Evolutionary conservation across 768 basidiomycete species (phyloP).

Genomic region (Lactifluus volemus): DNA sequence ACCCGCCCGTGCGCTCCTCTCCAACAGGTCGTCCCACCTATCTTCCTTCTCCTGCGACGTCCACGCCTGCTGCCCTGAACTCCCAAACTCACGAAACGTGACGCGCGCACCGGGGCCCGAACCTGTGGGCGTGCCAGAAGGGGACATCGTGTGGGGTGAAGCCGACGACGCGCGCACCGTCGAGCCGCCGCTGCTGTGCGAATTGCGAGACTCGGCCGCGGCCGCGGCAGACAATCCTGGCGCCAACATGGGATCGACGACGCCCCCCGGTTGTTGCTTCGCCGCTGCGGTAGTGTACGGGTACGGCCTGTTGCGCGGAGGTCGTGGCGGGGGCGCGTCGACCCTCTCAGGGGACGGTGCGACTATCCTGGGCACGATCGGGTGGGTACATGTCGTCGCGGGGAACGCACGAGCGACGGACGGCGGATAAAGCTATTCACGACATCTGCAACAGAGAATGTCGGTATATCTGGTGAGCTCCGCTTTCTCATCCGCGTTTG

Average conservation of each 20-base stretch:
- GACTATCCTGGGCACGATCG: neutral
- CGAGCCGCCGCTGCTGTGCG: constrained; percentile 14
- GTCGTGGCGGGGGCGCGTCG: constrained; percentile 21
- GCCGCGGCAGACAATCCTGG: constrained; percentile 20
- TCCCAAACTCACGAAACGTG: constrained; percentile 43
- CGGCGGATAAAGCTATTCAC: constrained; percentile 37
- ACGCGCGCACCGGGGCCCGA: constrained; percentile 25
- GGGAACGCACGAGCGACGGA: constrained; percentile 12
- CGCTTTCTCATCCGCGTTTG: constrained; percentile 4
- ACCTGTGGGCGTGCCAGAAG: neutral
- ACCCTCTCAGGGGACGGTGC: constrained; percentile 17
- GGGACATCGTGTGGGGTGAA: neutral
- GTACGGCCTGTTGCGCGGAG: constrained; percentile 19
- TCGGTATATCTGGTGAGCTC: constrained; percentile 39
- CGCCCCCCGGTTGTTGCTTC: constrained; percentile 12
- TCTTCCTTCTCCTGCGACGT: constrained; percentile 65
- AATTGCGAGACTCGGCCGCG: constrained; percentile 5
- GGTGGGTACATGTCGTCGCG: neutral
- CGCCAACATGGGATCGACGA: constrained; percentile 6
- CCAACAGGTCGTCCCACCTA: constrained; percentile 61
- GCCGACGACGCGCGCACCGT: constrained; percentile 12
- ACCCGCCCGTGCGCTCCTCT: constrained; percentile 58
- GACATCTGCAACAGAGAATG: constrained; percentile 38
- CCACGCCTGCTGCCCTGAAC: constrained; percentile 31
- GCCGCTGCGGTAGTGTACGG: neutral